Evolutionary conservation across 805 yeast genomes (phyloP), one percentile per base, ranked within the genome.

Genomic region (Kluyveromyces siamensis): DNA sequence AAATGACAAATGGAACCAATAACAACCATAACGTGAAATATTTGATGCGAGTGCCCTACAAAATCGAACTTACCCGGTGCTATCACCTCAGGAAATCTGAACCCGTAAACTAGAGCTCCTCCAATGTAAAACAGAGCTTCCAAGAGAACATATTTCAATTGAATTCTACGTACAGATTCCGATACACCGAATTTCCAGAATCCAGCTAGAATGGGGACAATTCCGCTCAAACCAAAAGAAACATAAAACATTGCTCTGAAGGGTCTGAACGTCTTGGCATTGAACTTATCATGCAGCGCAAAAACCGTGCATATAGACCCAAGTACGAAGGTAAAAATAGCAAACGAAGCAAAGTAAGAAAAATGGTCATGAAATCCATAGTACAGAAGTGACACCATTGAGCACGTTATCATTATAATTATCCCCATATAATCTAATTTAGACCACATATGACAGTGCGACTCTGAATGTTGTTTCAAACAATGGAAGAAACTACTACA

Each of bases 91-190:
- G 97, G 97, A 27, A 87, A 63, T 51, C 96, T 72, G 45, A 73
- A 68, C 0, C 96, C 96, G 61, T 89, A 89, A 40, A 89, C 63
- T 0, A 74, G 66, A 0, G 96, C 96, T 1, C 97, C 97, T 1
- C 69, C 53, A 6, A 87, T 80, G 66, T 89, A 90, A 47, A 84
- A 78, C 2, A 77, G 57, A 0, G 87, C 95, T 63, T 89, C 96
- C 39, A 73, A 58, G 1, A 80, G 56, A n/a, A 89, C 72, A 75
- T 81, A 87, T 8, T 60, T 63, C 17, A 86, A 67, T 27, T 80
- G 79, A 9, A 83, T 72, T 47, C 95, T 68, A 9, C 64, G 61
- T 27, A 67, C 58, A 8, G 84, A 75, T 43, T 72, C 80, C 2
- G 58, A 59, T 35, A 60, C 49, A 1, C 95, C 95, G 53, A 71